phyloP scores from a whole-genome alignment of 1,284 basidiomycete species.

The Boletellus dicymbophilus region DNA sequence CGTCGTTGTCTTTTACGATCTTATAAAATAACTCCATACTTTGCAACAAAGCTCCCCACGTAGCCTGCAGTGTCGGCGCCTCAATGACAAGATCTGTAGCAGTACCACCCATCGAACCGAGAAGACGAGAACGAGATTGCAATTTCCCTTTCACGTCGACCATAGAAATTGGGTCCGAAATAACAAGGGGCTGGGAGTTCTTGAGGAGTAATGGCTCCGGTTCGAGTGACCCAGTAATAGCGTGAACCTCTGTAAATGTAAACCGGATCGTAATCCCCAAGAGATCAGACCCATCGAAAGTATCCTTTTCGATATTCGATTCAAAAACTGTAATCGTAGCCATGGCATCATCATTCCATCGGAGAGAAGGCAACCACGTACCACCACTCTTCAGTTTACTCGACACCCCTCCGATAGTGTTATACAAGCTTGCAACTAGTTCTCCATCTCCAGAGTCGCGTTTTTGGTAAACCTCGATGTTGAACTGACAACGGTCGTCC shows the following conservation, averaged over 20 bases:
- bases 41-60: background rate
- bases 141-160: too few species aligned
- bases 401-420: background rate
- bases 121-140: too few species aligned
- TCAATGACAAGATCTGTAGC: too few species aligned
- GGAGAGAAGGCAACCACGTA: background rate
- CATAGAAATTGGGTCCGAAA: background rate
- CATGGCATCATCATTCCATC: background rate
- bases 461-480: background rate
- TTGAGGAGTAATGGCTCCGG: background rate
- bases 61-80: background rate
- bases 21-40: background rate
- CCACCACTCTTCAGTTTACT: background rate
- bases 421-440: background rate
- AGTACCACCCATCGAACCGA: too few species aligned
- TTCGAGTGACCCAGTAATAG: background rate
- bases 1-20: background rate
- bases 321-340: background rate
- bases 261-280: background rate
- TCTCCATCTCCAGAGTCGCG: background rate
- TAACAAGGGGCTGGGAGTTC: background rate
- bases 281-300: background rate
- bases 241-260: background rate
- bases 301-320: background rate
- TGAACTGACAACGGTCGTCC: background rate